Conservation (phyloP, 1,284 basidiomycete species). For the Inonotus obliquus region DNA sequence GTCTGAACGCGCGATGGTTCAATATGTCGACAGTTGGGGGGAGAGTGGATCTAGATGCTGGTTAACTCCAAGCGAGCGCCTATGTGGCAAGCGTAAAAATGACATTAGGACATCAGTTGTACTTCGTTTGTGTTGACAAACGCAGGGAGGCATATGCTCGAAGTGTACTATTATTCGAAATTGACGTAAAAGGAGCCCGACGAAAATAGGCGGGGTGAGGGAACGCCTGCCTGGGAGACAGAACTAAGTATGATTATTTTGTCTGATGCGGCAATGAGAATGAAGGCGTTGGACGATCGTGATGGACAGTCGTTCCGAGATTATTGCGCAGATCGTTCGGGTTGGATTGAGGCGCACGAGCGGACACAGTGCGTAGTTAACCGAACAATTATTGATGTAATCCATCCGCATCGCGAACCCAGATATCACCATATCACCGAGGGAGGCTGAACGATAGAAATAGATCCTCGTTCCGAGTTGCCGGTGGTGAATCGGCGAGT, state of each 20-base stretch:
- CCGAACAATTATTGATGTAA: neutral
- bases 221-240: neutral
- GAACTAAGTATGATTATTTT: neutral
- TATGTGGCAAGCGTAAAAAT: neutral
- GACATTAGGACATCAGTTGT: neutral
- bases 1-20: neutral
- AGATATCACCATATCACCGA: neutral
- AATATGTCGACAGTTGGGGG: too few relatives aligned
- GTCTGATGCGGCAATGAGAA: neutral
- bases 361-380: neutral
- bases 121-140: neutral
- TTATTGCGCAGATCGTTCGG: neutral
- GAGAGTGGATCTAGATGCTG: neutral
- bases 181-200: neutral
- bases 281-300: too few relatives aligned
- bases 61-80: neutral
- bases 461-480: neutral
- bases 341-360: neutral
- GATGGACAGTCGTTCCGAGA: neutral
- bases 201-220: neutral
- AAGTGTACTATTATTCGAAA: too few relatives aligned
- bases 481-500: neutral
- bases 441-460: neutral
- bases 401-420: neutral
- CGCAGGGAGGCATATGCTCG: neutral